Evolutionary conservation across 192 early-diverging fungal genomes (phyloP).

Genomic region (Nowakowskiella sp.): DNA sequence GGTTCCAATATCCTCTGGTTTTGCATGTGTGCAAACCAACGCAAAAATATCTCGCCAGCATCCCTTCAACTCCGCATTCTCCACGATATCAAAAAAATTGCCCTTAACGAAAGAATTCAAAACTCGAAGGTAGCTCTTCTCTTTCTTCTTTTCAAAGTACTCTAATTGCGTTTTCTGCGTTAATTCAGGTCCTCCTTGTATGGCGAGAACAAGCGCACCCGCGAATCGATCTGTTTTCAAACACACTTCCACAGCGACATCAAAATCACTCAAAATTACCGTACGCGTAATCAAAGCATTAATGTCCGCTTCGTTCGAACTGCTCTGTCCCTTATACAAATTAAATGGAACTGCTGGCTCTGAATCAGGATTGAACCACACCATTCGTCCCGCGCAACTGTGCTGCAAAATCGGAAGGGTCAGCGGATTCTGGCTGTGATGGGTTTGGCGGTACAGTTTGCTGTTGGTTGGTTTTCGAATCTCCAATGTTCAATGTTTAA

Average conservation of each 20-base stretch:
- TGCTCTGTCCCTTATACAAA: constrained; percentile 18
- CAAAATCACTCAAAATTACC: constrained; percentile 86
- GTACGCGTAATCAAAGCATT: constrained; percentile 78
- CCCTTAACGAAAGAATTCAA: constrained; percentile 73
- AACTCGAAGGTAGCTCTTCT: constrained; percentile 73
- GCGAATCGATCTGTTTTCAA: constrained; percentile 72
- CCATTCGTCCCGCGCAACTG: constrained; percentile 6
- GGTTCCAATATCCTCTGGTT: constrained; percentile 59
- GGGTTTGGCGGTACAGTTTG: no score
- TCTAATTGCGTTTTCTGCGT: constrained; percentile 65
- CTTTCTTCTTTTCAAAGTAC: constrained; percentile 71
- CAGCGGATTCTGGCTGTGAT: constrained; percentile 4
- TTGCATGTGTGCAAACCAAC: constrained; percentile 87
- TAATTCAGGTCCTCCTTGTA: constrained; percentile 73
- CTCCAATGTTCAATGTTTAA: constrained; percentile 32
- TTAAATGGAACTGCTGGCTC: constrained; percentile 33
- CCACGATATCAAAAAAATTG: constrained; percentile 74
- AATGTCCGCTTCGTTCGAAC: constrained; percentile 53
- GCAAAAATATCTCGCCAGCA: constrained; percentile 91
- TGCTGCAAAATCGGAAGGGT: constrained; percentile 7
- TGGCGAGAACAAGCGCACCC: constrained; percentile 82
- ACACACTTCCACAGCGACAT: constrained; percentile 82
- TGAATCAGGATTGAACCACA: constrained; percentile 32
- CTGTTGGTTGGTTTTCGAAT: no score
- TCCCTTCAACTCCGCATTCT: constrained; percentile 53